Evolutionary conservation across 2,329 filamentous ascomycete species (phyloP), one percentile per base, ranked within the genome.

Genomic region (Fusarium ambrosium): DNA sequence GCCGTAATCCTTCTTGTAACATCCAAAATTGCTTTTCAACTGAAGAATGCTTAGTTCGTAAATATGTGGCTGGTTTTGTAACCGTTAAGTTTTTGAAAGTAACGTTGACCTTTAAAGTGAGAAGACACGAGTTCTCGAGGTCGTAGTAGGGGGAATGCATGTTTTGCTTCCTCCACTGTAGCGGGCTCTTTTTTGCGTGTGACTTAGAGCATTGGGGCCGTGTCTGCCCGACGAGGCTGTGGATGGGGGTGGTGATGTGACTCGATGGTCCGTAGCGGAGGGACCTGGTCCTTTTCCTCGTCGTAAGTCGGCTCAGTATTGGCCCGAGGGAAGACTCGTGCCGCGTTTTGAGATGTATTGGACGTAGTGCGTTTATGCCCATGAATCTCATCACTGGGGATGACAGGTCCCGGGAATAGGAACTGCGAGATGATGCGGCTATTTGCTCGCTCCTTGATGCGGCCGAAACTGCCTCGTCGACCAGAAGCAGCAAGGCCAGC

Each of bases 351-450:
- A 7, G 82, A 84, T n/a, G 70, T 77, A 14, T 64, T 77, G 6
- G 82, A 84, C 10, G 69, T 73, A 16, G 68, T 71, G 24, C 80
- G 78, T 48, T 77, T 79, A 55, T 80, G 80, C 3, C 71, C 71
- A 37, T 75, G 79, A n/a, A 73, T 77, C 48, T 71, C 70, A 18
- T 82, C 79, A 9, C 78, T 81, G 18, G 81, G 80, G 6, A 85
- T 74, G 10, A 80, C 80, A 1, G 87, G 87, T 0, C 87, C 87
- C 0, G 87, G 87, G 58, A 87, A 87, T 14, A 89, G 79, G 29
- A 89, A 81, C 59, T 85, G 83, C 6, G 85, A 80, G 29, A 89
- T 77, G 6, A 89, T 73, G 72, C 85, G 87, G 69, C 83, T 83
- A 56, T 85, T 84, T 41, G 78, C 73, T n/a, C 83, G 75, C 39